These are phyloP conservation scores for Salix arbutifolia DNA, from an alignment of 345 rosid species.

Conservation along the genomic window DNA sequence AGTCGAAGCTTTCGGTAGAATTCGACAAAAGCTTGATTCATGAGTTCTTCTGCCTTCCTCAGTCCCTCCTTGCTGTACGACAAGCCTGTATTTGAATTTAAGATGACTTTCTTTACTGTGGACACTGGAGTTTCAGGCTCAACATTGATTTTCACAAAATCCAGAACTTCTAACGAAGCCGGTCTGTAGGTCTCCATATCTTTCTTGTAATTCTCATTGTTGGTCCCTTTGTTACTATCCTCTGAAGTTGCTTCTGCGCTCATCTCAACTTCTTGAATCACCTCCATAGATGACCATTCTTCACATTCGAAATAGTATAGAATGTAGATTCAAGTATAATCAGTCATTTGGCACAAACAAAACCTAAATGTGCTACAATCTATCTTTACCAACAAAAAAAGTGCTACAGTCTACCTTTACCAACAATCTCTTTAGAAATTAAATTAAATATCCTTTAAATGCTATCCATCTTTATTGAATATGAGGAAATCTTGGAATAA, in stretches of 20 bases:
- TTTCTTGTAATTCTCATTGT: neutral
- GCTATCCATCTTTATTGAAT: no score
- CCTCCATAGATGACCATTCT: constrained; percentile 24
- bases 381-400: no score
- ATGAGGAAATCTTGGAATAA: no score
- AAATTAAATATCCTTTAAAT: no score
- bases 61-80: constrained; percentile 39
- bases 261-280: constrained; percentile 36
- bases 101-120: constrained; percentile 30
- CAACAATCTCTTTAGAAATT: no score
- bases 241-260: constrained; percentile 12
- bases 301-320: neutral
- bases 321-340: neutral
- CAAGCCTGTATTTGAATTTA: constrained; percentile 20
- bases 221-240: neutral
- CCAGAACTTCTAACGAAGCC: constrained; percentile 38
- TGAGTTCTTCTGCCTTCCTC: constrained; percentile 42
- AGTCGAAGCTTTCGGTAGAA: constrained; percentile 58
- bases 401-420: no score
- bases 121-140: constrained; percentile 44
- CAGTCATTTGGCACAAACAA: neutral
- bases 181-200: constrained; percentile 16
- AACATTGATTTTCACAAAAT: constrained; percentile 45
- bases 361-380: no score
- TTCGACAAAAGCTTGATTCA: constrained; percentile 43